Evolutionary conservation across 1,284 basidiomycete species (phyloP).

Genomic region (Papiliotrema fonsecae): DNA sequence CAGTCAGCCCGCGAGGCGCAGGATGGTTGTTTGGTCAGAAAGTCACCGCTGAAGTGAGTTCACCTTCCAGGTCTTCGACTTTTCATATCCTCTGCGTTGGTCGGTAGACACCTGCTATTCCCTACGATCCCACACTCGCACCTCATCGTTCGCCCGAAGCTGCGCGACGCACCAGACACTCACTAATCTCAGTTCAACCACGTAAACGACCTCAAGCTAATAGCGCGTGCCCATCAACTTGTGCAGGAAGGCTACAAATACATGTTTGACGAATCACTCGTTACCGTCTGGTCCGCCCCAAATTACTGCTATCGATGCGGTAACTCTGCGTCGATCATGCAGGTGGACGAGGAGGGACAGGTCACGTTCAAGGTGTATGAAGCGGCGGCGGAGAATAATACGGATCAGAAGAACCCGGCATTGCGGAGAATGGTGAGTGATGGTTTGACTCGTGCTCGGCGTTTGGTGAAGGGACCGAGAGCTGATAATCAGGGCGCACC

Average conservation of each 20-base stretch:
- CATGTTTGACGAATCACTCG: conserved; percentile 91
- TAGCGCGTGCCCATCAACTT: conserved; percentile 89
- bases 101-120: too few relatives aligned
- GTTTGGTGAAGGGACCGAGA: neutral
- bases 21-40: conserved; percentile 91
- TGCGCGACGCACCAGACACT: too few relatives aligned
- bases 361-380: conserved; percentile 71
- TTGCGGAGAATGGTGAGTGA: conserved; percentile 36
- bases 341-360: conserved; percentile 56
- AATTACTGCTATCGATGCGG: conserved; percentile 90
- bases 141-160: too few relatives aligned
- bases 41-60: conserved; percentile 75
- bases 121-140: too few relatives aligned
- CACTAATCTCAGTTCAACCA: conserved; percentile 72
- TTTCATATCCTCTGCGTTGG: neutral
- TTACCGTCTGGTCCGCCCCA: conserved; percentile 96
- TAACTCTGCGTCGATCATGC: conserved; percentile 71
- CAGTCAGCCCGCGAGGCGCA: conserved; percentile 86
- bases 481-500: conserved; percentile 25
- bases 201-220: conserved; percentile 73
- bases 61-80: neutral
- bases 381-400: conserved; percentile 78
- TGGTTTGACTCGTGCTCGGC: neutral
- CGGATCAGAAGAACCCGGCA: conserved; percentile 55
- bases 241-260: conserved; percentile 97